phyloP scores from a whole-genome alignment of 768 basidiomycete genomes.

The Lactarius indigo region DNA sequence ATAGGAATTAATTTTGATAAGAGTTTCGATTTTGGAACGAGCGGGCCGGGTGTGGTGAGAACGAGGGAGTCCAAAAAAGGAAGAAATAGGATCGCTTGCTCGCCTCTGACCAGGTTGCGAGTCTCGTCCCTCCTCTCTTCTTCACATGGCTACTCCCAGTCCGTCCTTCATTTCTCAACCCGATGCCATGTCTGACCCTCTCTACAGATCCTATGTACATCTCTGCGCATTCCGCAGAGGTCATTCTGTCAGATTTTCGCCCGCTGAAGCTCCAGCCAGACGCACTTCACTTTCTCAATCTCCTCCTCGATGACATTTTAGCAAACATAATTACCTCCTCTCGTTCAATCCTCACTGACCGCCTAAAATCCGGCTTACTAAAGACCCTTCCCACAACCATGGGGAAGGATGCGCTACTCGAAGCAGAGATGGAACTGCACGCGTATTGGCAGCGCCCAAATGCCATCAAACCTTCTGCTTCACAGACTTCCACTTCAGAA shows the following conservation, averaged over 20 bases:
- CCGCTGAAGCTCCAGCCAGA: constrained; percentile 82
- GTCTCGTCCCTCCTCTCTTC: background rate
- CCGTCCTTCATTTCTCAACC: background rate
- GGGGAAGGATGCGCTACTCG: constrained; percentile 87
- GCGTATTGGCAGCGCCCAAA: constrained; percentile 81
- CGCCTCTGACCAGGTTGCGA: background rate
- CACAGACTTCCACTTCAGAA: constrained; percentile 44
- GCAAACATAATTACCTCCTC: constrained; percentile 65
- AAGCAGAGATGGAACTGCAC: constrained; percentile 89
- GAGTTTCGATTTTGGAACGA: background rate
- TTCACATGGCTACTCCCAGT: background rate
- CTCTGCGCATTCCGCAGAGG: constrained; percentile 79
- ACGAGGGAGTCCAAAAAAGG: background rate
- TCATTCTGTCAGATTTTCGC: constrained; percentile 88
- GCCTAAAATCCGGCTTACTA: constrained; percentile 66
- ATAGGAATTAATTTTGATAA: background rate
- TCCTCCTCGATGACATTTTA: constrained; percentile 80
- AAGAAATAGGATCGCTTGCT: background rate
- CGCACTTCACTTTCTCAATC: constrained; percentile 76
- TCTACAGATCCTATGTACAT: constrained; percentile 69
- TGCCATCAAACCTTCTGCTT: constrained; percentile 33
- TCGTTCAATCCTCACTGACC: constrained; percentile 68
- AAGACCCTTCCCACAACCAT: constrained; percentile 73
- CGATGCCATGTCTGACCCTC: background rate
- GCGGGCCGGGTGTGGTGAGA: background rate